Conservation (phyloP, 768 basidiomycete species). For the Leccinum aurantiacum region DNA sequence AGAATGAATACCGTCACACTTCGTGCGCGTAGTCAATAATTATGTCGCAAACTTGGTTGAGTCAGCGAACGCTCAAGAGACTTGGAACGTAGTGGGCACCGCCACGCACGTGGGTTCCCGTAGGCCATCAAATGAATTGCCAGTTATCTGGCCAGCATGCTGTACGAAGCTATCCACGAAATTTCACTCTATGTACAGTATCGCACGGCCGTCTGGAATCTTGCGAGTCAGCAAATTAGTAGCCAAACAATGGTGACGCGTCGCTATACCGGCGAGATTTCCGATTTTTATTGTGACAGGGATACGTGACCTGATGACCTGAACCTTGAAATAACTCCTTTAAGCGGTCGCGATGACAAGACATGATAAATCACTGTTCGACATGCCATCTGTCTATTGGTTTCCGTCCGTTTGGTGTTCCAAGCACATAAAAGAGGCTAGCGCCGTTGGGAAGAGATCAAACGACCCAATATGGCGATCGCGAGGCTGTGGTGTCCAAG, state of each 20-base stretch:
- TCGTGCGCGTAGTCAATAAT: neutral
- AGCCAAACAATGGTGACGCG: neutral
- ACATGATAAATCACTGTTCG: constrained; percentile 5
- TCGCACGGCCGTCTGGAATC: neutral
- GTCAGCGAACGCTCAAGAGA: neutral
- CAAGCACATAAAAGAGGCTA: neutral
- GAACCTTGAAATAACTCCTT: constrained; percentile 10
- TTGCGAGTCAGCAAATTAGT: neutral
- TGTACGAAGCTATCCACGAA: neutral
- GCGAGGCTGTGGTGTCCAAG: constrained; percentile 31
- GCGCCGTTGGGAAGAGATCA: constrained; percentile 3
- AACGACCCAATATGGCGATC: constrained; percentile 6
- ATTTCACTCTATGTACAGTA: neutral
- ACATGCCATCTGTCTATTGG: constrained; percentile 5
- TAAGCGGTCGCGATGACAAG: constrained; percentile 6
- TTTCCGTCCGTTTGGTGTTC: constrained; percentile 2
- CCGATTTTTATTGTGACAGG: neutral
- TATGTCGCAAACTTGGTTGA: neutral
- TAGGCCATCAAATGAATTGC: neutral
- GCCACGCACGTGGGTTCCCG: neutral
- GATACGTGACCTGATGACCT: neutral
- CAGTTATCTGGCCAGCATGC: neutral
- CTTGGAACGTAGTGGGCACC: neutral
- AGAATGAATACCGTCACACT: neutral
- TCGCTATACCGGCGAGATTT: neutral